Conservation (phyloP, 495 filamentous ascomycete species). For the Aspergillus leporis region DNA sequence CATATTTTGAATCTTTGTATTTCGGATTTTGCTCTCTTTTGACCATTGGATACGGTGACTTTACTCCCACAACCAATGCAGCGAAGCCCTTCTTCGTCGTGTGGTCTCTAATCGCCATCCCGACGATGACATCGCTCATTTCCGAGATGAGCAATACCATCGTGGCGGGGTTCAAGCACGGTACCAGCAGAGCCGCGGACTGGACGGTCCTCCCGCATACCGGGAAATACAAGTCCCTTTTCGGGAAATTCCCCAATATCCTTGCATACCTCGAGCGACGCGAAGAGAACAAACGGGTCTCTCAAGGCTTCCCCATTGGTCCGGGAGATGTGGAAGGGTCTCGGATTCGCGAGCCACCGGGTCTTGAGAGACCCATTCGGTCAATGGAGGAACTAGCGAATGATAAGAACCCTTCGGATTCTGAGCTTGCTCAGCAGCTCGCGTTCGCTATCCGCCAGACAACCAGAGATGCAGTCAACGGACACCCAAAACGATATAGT, state of each 20-base stretch:
- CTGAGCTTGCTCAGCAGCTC: conserved; percentile 51
- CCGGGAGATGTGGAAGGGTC: conserved; percentile 21
- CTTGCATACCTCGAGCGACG: conserved; percentile 35
- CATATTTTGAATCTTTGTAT: conserved; percentile 79
- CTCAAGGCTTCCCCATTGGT: conserved; percentile 48
- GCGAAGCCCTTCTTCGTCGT: conserved; percentile 86
- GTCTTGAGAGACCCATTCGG: not conserved
- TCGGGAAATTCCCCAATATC: conserved; percentile 45
- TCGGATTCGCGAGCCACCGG: not conserved
- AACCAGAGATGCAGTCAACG: conserved; percentile 45
- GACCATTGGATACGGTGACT: conserved; percentile 90
- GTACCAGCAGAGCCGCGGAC: conserved; percentile 53
- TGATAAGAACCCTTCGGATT: conserved; percentile 32
- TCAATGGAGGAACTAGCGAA: conserved; percentile 46
- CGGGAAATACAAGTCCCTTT: conserved; percentile 45
- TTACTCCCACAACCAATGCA: conserved; percentile 68
- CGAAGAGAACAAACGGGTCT: conserved; percentile 44
- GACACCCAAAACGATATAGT: conserved; percentile 47
- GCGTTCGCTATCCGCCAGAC: conserved; percentile 54
- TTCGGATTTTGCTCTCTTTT: conserved; percentile 80
- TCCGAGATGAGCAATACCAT: conserved; percentile 65
- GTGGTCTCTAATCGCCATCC: conserved; percentile 70
- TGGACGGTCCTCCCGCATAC: conserved; percentile 58
- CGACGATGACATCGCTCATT: conserved; percentile 68
- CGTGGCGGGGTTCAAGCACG: conserved; percentile 56